Evolutionary conservation across 805 yeast genomes (phyloP).

Genomic region (Yamadazyma philogaea): DNA sequence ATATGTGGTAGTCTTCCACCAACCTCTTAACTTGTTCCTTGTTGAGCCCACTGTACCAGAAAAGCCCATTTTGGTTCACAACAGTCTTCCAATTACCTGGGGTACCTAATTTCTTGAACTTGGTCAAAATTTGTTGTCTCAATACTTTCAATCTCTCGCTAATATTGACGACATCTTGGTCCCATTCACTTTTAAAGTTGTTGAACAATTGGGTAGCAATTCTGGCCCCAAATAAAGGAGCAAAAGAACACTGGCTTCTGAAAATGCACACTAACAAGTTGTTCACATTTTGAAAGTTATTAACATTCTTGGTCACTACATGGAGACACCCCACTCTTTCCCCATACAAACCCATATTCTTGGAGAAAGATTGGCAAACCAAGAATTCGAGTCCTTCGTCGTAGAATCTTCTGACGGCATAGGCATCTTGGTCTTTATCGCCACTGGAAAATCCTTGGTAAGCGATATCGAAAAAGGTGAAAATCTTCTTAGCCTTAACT

Average conservation of each 20-base stretch:
- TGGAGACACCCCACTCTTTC: constrained; percentile 40
- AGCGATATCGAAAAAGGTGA: constrained; percentile 38
- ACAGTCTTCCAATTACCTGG: constrained; percentile 45
- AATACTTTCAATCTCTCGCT: constrained; percentile 29
- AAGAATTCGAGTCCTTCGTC: constrained; percentile 40
- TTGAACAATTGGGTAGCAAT: constrained; percentile 32
- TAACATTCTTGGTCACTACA: constrained; percentile 23
- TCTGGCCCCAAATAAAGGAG: constrained; percentile 47
- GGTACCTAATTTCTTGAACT: constrained; percentile 32
- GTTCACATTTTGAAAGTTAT: constrained; percentile 15
- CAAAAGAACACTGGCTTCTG: constrained; percentile 44
- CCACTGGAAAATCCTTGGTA: constrained; percentile 49
- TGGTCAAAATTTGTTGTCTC: constrained; percentile 27
- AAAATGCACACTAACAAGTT: constrained; percentile 30
- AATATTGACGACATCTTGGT: constrained; percentile 30
- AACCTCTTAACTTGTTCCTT: constrained; percentile 30
- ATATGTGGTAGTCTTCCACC: constrained; percentile 35
- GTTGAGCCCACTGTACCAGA: constrained; percentile 44
- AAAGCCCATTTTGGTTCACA: constrained; percentile 37
- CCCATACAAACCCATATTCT: constrained; percentile 41
- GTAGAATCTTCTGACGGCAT: constrained; percentile 35
- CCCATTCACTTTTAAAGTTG: constrained; percentile 32
- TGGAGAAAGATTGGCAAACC: constrained; percentile 39
- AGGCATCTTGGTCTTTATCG: constrained; percentile 54
- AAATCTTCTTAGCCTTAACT: constrained; percentile 23